A percentile compares a stretch with the other conserved stretches of the same genome.
Conservation (phyloP, 345 rosid genomes). For the Rhizophora apiculata region DNA sequence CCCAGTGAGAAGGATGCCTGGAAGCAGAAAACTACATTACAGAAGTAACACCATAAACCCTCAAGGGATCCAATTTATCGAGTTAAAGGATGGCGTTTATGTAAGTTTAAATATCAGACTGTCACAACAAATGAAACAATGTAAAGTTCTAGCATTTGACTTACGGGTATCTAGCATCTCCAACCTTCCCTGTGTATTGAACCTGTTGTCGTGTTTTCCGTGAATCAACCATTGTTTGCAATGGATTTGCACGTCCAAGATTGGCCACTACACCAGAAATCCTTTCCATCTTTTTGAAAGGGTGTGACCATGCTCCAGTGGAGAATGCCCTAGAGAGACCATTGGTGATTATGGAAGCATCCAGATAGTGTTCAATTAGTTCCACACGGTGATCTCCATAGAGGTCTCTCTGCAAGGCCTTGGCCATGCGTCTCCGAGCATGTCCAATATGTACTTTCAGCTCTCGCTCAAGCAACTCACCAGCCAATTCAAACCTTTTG, state of each 20-base stretch:
- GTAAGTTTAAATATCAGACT: background rate
- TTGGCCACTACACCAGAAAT: slow-evolving; percentile 90
- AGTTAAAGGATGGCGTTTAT: background rate
- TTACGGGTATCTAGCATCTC: slow-evolving; percentile 99
- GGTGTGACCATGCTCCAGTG: slow-evolving; percentile 98
- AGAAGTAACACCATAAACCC: slow-evolving; percentile 2
- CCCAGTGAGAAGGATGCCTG: slow-evolving; percentile 99
- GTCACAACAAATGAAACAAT: background rate
- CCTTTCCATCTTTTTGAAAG: slow-evolving; percentile 74
- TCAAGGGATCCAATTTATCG: background rate
- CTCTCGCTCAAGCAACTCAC: slow-evolving; percentile 85
- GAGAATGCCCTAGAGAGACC: slow-evolving; percentile 93
- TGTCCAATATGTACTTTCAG: slow-evolving; percentile 68
- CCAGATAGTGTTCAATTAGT: slow-evolving; percentile 73
- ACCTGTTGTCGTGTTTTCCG: slow-evolving; percentile 86
- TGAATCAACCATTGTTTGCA: slow-evolving; percentile 77
- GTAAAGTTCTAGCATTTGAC: slow-evolving; percentile 14
- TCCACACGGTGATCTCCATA: slow-evolving; percentile 55
- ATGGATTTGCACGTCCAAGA: slow-evolving; percentile 79
- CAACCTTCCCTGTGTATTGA: slow-evolving; percentile 84
- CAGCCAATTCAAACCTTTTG: slow-evolving; percentile 83
- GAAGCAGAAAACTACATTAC: slow-evolving; percentile 22
- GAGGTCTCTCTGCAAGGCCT: slow-evolving; percentile 72
- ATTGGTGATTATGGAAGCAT: slow-evolving; percentile 84
- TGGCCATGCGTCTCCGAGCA: slow-evolving; percentile 69